Evolutionary conservation across 768 basidiomycete genomes (phyloP).

Genomic region (Suillus cothurnatus): DNA sequence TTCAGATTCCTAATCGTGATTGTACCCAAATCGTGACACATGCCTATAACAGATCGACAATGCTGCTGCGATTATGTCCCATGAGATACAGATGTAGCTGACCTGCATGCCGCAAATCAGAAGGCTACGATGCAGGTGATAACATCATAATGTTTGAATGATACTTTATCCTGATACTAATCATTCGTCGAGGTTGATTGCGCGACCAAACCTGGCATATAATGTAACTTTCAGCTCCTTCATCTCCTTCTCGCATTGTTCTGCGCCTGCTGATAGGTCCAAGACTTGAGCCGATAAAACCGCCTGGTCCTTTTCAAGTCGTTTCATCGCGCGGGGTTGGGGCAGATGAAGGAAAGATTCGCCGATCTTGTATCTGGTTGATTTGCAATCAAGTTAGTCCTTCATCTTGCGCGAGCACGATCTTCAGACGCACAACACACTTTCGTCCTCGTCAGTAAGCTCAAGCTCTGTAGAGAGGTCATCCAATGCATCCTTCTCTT

Average conservation of each 20-base stretch:
- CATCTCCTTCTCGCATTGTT: conserved; percentile 75
- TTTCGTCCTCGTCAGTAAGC: conserved; percentile 82
- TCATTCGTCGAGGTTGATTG: conserved; percentile 89
- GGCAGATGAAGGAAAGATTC: conserved; percentile 86
- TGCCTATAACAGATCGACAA: not conserved
- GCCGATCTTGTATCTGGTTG: conserved; percentile 80
- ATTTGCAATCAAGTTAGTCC: not conserved
- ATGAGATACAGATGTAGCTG: not conserved
- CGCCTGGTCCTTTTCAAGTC: conserved; percentile 70
- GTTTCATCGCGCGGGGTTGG: conserved; percentile 65
- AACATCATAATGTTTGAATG: not conserved
- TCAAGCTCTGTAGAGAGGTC: conserved; percentile 88
- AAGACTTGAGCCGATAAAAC: conserved; percentile 58
- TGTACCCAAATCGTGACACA: not conserved
- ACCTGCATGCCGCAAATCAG: not conserved
- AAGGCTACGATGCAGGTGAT: not conserved
- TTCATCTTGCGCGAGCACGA: conserved; percentile 1
- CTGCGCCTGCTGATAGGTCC: conserved; percentile 49
- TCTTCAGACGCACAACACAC: conserved; percentile 60
- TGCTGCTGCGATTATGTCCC: not conserved
- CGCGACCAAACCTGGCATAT: conserved; percentile 91
- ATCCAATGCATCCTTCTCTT: conserved; percentile 93
- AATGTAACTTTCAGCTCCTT: conserved; percentile 75
- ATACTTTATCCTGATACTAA: not conserved
- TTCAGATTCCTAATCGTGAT: not conserved